Base-by-base conservation (phyloP, 768 basidiomycete species). In the Tricholoma sp. region DNA sequence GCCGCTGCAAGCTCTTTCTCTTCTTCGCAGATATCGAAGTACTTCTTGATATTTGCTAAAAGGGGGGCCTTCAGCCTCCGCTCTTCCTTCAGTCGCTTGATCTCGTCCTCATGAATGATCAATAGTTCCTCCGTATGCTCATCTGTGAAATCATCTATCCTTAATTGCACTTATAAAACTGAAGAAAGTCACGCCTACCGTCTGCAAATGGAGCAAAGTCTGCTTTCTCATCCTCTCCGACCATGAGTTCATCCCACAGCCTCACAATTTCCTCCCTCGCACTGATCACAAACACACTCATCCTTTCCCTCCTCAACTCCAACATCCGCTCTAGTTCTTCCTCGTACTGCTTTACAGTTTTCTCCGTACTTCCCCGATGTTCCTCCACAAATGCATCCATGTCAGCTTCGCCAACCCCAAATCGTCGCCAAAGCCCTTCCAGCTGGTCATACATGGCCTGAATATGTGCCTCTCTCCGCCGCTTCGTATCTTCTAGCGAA, bases 401-500 rank as follows among this genome's bases (percentile, higher is more conserved):
- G 45, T 87, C 88, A 0, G 70, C 72, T 49, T 94, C 90, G 0
- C 79, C 69, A 4, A 96, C 85, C 12, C 92, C 94, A 57, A 98
- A 78, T 55, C 94, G 74, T 57, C 80, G 80, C 96, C 96, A 99
- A 3, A 98, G 79, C 0, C 85, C 85, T 67, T 96, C 95, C 1
- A 99, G 80, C 60, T 93, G 85, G 69, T 98, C 94, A 65, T 94
- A 99, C 78, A 98, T 88, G 0, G 86, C 80, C 68, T 99, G 96
- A 31, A 99, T 98, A 60, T 87, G 84, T 1, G 81, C 73, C 64
- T 96, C 94, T 11, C 94, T 80, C 31, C 80, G 74, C 36, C 80
- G 78, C 70, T 94, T 94, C 51, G 84, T 76, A 12, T 89, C 85
- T 57, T 86, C 84, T 54, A 97, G 79, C 51, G 84, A 78, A 4